Base-by-base conservation (phyloP, 208 protist species). In the Acanthamoeba castellanii region DNA sequence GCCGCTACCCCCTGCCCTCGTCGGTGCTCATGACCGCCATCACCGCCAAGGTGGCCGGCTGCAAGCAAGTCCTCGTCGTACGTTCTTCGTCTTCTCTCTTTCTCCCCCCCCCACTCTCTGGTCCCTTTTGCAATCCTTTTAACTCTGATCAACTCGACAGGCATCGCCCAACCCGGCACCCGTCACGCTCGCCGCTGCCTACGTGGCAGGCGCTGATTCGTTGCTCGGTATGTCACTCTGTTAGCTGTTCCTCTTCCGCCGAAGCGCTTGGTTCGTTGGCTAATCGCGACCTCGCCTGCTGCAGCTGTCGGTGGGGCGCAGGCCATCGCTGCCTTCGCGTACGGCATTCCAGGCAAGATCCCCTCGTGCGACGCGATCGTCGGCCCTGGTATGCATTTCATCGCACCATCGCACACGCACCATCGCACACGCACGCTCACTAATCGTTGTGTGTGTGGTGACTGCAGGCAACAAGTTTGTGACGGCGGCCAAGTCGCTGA, bases 401-500 rank as follows among this genome's bases (percentile, higher is more conserved):
- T 20, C 27, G 52, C 45, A 3, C 16, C 30, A 61, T 27, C 34
- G 34, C 27, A 1, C 82, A 89, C 7, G 34, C 16, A 14, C n/a
- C 70, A 45, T 34, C 8, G 18, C 34, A 20, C 47, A 11, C 25
- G 18, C 32, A 68, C 45, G 4, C 50, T 45, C 37, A 30, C 6
- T 2, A 8, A 0, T 45, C 18, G 37, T 13, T 37, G 9, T 68
- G 59, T 85, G 16, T 82, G 0, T 1, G 2, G 7, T 32, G 20
- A n/a, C 45, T 3, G 18, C 70, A 93, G 98, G 97, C 59, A 98
- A 98, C 95, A 27, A 95, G 88, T 98, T 95, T 72, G 98, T 98
- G 6, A 98, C 97, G 6, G 97, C 97, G n/a, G 98, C 98, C 59
- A 98, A 98, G 95, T 96, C 96, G 85, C 89, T 98, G 30, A 96